phyloP scores from a whole-genome alignment of 78 protist genomes.

The Isochrysis galbana region DNA sequence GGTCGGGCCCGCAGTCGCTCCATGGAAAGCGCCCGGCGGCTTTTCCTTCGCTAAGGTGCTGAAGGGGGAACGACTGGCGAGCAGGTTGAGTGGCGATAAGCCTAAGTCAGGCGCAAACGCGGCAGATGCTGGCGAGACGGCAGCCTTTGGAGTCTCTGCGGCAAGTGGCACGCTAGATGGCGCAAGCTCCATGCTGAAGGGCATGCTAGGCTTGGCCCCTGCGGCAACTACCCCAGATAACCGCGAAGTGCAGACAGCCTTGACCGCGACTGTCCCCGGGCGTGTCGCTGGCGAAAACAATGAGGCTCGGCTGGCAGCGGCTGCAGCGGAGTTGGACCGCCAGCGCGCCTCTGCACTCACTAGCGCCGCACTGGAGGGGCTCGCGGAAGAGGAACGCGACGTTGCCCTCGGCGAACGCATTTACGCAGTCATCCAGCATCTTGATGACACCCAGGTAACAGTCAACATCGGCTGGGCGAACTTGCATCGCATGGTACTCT shows the following conservation, averaged over 20 bases:
- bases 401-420: neutral
- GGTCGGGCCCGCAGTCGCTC: neutral
- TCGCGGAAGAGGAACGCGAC: neutral
- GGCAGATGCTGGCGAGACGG: neutral
- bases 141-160: neutral
- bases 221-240: neutral
- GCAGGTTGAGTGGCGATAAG: no score
- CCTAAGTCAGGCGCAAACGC: neutral
- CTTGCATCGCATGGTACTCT: neutral
- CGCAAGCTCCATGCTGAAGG: neutral
- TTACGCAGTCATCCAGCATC: neutral
- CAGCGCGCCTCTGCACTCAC: neutral
- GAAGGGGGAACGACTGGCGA: neutral
- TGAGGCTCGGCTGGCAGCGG: neutral
- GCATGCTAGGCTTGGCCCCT: neutral
- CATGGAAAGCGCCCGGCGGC: neutral
- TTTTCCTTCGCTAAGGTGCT: conserved; percentile 12
- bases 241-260: no score
- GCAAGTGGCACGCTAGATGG: neutral
- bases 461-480: neutral
- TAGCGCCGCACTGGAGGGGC: neutral
- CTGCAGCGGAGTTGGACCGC: neutral
- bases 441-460: neutral
- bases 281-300: no score
- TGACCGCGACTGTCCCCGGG: no score